These are phyloP conservation scores for Gracilaria domingensis DNA, from an alignment of 23 red algal species.

Conservation along the genomic window DNA sequence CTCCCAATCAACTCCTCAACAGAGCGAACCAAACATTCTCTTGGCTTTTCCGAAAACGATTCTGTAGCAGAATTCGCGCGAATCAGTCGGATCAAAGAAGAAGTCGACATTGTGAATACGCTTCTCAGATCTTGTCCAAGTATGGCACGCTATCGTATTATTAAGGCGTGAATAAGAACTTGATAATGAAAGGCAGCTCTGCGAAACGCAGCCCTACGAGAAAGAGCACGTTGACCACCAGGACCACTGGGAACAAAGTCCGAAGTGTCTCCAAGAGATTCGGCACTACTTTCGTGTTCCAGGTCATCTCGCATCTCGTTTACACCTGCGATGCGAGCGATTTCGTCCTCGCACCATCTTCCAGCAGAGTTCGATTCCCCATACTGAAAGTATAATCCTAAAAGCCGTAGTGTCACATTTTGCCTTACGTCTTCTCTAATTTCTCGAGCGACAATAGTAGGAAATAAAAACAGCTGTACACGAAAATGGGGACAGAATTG, in stretches of 20 bases:
- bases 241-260: background rate
- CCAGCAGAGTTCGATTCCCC: constrained; percentile 29
- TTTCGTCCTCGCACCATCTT: constrained; percentile 46
- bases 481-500: constrained; percentile 70
- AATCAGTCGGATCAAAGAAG: constrained; percentile 15
- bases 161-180: constrained; percentile 12
- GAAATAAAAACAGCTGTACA: constrained; percentile 54
- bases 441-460: constrained; percentile 38
- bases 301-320: constrained; percentile 9
- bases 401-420: background rate
- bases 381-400: constrained; percentile 35
- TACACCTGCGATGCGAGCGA: constrained; percentile 19
- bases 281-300: background rate
- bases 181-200: constrained; percentile 2
- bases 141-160: constrained; percentile 22
- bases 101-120: constrained; percentile 19
- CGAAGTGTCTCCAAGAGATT: background rate
- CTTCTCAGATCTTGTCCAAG: constrained; percentile 51
- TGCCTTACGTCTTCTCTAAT: background rate
- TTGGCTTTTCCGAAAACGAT: background rate
- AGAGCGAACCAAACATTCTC: background rate
- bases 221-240: constrained; percentile 6
- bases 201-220: background rate
- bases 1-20: background rate
- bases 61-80: background rate